phyloP scores from a whole-genome alignment of 345 rosid species.

The Aquilaria malaccensis region DNA sequence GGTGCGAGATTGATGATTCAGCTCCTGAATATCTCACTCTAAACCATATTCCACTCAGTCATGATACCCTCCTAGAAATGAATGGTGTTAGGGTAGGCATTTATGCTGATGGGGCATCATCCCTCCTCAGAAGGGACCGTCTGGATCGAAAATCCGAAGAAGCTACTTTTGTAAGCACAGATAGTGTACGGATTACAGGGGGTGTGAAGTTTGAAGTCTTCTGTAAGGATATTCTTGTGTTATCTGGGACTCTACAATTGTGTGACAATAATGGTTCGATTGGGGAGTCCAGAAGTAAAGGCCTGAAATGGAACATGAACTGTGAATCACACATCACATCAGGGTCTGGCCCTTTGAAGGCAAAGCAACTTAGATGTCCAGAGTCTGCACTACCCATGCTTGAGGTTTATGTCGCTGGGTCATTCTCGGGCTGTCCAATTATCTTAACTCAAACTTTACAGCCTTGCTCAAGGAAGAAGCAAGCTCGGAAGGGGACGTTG shows the following conservation, averaged over 20 bases:
- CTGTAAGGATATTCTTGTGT: conserved; percentile 44
- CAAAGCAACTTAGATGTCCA: conserved; percentile 36
- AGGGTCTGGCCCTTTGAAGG: conserved; percentile 48
- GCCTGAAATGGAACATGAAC: conserved; percentile 58
- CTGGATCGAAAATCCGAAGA: conserved; percentile 68
- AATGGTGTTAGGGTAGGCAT: conserved; percentile 59
- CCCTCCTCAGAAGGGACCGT: conserved; percentile 73
- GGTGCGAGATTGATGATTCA: conserved; percentile 51
- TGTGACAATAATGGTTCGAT: conserved; percentile 32
- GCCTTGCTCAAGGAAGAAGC: conserved; percentile 58
- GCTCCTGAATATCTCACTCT: conserved; percentile 56
- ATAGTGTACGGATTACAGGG: conserved; percentile 62
- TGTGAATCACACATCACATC: conserved; percentile 44
- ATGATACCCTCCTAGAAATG: conserved; percentile 62
- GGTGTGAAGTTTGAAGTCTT: conserved; percentile 71
- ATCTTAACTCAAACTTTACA: conserved; percentile 73
- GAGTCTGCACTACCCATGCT: conserved; percentile 45
- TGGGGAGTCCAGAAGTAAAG: conserved; percentile 33
- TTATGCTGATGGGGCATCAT: conserved; percentile 48
- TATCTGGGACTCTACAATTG: conserved; percentile 63
- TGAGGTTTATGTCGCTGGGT: conserved; percentile 85
- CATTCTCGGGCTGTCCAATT: conserved; percentile 66
- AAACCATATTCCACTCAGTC: conserved; percentile 67
- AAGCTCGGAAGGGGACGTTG: conserved; percentile 42
- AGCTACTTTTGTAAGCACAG: conserved; percentile 79